Evolutionary conservation across 192 early-diverging fungal genomes (phyloP), one percentile per base, ranked within the genome.

Genomic region (Coemansia biformis): DNA sequence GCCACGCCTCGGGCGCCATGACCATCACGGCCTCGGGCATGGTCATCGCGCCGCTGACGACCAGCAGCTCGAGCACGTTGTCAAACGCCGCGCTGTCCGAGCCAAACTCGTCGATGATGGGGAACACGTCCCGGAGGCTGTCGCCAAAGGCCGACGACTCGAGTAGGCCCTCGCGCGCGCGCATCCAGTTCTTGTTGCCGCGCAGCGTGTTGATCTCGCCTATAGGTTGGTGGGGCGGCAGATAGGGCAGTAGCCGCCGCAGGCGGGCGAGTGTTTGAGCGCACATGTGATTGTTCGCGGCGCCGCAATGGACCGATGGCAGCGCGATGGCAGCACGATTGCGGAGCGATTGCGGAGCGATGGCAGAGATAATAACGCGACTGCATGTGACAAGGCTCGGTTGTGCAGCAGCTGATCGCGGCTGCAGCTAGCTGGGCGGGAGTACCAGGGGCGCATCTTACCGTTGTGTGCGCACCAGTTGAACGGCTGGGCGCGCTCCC

Each of bases 121-220:
- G 96, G 75, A 86, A 95, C 7, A 92, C 75, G 36, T 81, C 59
- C 34, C 92, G 82, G 8, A 98, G 70, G 38, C 12, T 12, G 35
- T 89, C 84, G 46, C 81, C 85, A 67, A 94, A 93, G 28, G 79
- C 78, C 31, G 77, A 81, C n/a, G 89, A 89, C 55, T 79, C 70
- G 79, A 98, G 86, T 48, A 92, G 83, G 46, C 96, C 93, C 63
- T 98, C 93, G 39, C 96, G 88, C 41, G 96, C 88, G 35, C 93
- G 84, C 96, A 96, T 96, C 96, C 96, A 98, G 81, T 96, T 98
- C 75, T 96, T 96, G 82, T 98, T 98, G 33, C 96, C 96, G 46
- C 91, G 84, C 37, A 98, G 80, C 26, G 96, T 98, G 74, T 98
- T 98, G 67, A 98, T 98, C 68, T 98, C 96, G 77, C 92, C 67